These are phyloP conservation scores for Camellia lanceoleosa DNA, from an alignment of 148 eudicot species.

Conservation along the genomic window DNA sequence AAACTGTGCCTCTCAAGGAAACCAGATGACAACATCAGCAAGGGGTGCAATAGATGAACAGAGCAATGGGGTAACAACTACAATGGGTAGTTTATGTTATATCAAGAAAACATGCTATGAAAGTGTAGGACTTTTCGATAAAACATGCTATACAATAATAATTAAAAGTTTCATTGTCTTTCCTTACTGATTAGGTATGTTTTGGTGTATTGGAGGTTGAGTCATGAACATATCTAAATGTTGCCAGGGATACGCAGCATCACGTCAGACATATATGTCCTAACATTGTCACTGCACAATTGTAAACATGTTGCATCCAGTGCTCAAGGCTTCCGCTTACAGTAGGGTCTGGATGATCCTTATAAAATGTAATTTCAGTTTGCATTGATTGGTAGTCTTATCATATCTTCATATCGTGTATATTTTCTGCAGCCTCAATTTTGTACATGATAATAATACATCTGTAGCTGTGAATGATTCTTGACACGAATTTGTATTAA, in stretches of 20 bases:
- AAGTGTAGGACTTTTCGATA: neutral
- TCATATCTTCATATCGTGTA: neutral
- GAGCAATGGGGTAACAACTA: too few species aligned
- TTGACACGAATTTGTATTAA: neutral
- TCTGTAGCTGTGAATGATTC: conserved; percentile 4
- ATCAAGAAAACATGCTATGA: too few species aligned
- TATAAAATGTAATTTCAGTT: neutral
- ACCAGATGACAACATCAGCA: too few species aligned
- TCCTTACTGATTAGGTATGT: neutral
- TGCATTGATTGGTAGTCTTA: conserved; percentile 3
- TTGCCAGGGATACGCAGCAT: neutral
- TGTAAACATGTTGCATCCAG: neutral
- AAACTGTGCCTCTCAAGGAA: too few species aligned
- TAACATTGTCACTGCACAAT: too few species aligned
- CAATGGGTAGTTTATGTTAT: too few species aligned
- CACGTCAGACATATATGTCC: neutral
- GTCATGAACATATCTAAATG: neutral
- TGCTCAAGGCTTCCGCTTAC: too few species aligned
- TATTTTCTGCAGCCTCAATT: neutral
- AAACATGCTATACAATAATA: too few species aligned
- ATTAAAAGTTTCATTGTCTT: too few species aligned
- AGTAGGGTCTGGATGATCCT: neutral
- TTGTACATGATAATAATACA: neutral
- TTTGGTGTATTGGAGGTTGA: neutral
- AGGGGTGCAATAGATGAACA: too few species aligned